phyloP scores from a whole-genome alignment of 306 rosid species.

The Casuarina equisetifolia region DNA sequence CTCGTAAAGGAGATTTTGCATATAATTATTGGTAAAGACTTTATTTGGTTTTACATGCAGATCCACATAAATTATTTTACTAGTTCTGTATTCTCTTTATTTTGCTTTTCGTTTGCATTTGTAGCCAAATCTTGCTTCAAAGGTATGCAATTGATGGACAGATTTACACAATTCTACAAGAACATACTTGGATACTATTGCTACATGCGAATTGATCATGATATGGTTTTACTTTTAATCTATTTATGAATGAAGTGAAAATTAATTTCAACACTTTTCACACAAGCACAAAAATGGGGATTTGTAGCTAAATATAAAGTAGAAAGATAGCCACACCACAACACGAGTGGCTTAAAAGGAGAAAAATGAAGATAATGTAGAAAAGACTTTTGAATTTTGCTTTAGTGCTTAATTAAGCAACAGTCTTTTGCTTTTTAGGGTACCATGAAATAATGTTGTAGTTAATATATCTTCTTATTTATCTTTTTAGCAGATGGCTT shows the following conservation, averaged over 20 bases:
- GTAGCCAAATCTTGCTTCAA: not conserved
- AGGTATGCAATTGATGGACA: not conserved
- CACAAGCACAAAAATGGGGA: too few relatives aligned
- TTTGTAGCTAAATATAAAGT: too few relatives aligned
- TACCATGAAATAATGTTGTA: too few relatives aligned
- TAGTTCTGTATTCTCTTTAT: not conserved
- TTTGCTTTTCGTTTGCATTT: not conserved
- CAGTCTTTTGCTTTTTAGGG: too few relatives aligned
- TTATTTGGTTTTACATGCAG: not conserved
- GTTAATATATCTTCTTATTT: not conserved
- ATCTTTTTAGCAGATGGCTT: not conserved
- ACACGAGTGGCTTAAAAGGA: too few relatives aligned
- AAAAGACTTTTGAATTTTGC: too few relatives aligned
- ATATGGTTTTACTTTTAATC: too few relatives aligned
- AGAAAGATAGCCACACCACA: too few relatives aligned
- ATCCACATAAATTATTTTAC: not conserved
- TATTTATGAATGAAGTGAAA: too few relatives aligned
- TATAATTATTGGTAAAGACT: not conserved
- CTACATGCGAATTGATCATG: not conserved
- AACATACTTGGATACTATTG: not conserved
- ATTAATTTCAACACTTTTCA: too few relatives aligned
- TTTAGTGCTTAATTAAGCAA: too few relatives aligned
- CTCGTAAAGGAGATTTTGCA: not conserved
- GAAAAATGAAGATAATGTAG: too few relatives aligned
- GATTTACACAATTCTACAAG: not conserved